These are phyloP conservation scores for Leccinum rimulosum DNA, from an alignment of 768 basidiomycete species.

Conservation along the genomic window DNA sequence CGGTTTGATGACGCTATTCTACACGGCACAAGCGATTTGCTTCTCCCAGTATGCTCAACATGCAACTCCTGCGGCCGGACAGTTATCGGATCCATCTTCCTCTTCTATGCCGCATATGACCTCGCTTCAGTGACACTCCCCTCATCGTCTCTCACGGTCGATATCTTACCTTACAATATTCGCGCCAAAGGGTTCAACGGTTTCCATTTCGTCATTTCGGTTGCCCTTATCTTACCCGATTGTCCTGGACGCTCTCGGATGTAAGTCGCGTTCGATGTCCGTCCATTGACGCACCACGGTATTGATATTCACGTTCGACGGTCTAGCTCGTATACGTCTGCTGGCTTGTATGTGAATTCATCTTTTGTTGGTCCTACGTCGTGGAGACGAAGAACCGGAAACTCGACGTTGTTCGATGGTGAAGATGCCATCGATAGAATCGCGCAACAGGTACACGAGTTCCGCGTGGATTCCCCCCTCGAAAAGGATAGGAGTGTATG, in stretches of 20 bases:
- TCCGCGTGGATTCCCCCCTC: constrained; percentile 10
- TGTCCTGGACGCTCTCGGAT: constrained; percentile 57
- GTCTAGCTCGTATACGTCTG: constrained; percentile 63
- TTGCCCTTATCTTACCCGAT: constrained; percentile 86
- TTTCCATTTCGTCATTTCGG: constrained; percentile 75
- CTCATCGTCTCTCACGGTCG: constrained; percentile 81
- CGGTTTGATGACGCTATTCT: constrained; percentile 40
- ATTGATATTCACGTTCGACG: neutral
- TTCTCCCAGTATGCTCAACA: constrained; percentile 54
- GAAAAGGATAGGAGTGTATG: constrained; percentile 21
- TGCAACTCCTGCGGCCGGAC: constrained; percentile 44
- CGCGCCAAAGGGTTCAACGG: constrained; percentile 86
- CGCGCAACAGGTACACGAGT: constrained; percentile 21
- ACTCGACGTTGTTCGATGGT: constrained; percentile 77
- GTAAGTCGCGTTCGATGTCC: constrained; percentile 34
- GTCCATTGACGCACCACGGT: neutral
- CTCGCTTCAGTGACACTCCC: constrained; percentile 69
- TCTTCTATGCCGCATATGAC: constrained; percentile 24
- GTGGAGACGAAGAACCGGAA: constrained; percentile 72
- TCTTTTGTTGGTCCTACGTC: constrained; percentile 65
- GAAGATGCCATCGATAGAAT: constrained; percentile 46
- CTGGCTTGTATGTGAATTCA: constrained; percentile 66
- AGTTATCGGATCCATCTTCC: constrained; percentile 62
- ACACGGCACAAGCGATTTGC: constrained; percentile 65
- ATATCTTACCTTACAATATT: constrained; percentile 79